A percentile compares a stretch with the other conserved stretches of the same genome.
Evolutionary conservation across 2,329 filamentous ascomycete genomes (phyloP).

Genomic region (Arthrinium phaeospermum): DNA sequence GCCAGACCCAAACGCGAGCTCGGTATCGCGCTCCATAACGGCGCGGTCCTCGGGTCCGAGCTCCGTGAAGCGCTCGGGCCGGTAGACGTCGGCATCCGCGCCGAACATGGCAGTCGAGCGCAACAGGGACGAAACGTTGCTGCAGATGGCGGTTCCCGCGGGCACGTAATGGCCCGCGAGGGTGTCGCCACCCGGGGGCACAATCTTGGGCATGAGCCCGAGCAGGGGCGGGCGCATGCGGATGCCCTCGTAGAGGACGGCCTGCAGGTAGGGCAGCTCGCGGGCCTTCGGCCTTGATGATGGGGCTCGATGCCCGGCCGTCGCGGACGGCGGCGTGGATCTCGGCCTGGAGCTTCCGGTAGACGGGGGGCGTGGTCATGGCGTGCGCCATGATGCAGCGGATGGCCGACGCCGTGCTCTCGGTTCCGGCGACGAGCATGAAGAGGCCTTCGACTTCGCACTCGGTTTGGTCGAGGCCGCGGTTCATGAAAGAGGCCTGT

Average conservation of each 20-base stretch:
- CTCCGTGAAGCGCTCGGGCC: constrained; percentile 17
- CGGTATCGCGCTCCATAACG: constrained; percentile 12
- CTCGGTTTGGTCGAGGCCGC: constrained; percentile 26
- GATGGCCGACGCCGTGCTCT: constrained; percentile 56
- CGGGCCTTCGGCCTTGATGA: constrained; percentile 33
- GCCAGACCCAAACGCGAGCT: constrained; percentile 17
- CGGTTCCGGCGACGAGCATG: constrained; percentile 51
- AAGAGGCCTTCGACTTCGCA: constrained; percentile 31
- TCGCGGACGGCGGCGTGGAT: constrained; percentile 45
- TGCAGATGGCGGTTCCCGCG: constrained; percentile 18
- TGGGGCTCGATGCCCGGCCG: constrained; percentile 33
- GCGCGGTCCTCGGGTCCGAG: background rate
- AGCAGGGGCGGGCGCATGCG: constrained; percentile 41
- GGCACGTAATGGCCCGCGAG: constrained; percentile 26
- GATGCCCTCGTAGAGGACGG: constrained; percentile 45
- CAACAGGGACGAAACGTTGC: constrained; percentile 7
- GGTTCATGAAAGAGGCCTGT: constrained; percentile 31
- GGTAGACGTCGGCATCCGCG: background rate
- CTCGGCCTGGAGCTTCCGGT: constrained; percentile 49
- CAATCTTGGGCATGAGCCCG: constrained; percentile 35
- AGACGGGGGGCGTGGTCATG: constrained; percentile 49
- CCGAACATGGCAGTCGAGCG: background rate
- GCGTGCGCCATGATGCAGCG: constrained; percentile 53
- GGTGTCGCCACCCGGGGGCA: constrained; percentile 38
- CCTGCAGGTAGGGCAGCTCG: constrained; percentile 41